Base-by-base conservation (phyloP, 225 moss, liverwort and hornwort genomes). In the Pseudoscleropodium purum region DNA sequence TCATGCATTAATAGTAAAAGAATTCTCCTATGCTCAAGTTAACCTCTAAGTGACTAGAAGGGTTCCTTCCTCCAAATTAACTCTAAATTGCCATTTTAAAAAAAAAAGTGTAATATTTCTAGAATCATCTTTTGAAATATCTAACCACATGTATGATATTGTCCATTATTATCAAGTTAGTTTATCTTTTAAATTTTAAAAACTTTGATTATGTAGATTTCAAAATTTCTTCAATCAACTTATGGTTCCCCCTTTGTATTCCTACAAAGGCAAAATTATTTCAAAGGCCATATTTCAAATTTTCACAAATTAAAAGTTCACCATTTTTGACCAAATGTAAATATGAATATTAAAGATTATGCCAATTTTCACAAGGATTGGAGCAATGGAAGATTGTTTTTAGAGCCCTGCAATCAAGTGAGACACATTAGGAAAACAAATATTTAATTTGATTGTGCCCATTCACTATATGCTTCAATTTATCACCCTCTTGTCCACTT, bases 1-100 rank as follows among this genome's bases (percentile, higher is more conserved):
- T n/a, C n/a, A n/a, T n/a, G n/a, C n/a, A n/a, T n/a, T n/a, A n/a
- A n/a, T n/a, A n/a, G n/a, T n/a, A n/a, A n/a, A n/a, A n/a, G n/a
- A n/a, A n/a, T n/a, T n/a, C n/a, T n/a, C 0, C 3, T 45, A 74
- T 27, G 2, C 1, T 45, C 6, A 29, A 43, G 3, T 29, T 5
- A 73, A 9, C 6, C 1, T 2, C 6, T 43, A 6, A 43, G 43
- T 43, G 43, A 1, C 5, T 1, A 16, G 9, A 17, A 5, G 9
- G 2, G 5, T 16, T 43, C 15, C 0, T 70, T 14, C 14, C 1
- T 27, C 16, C 16, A 73, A 43, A 43, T 73, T 8, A 27, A 6
- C 3, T 10, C 29, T 5, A 73, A 43, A 73, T 43, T 73, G 5
- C 10, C 6, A 17, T 73, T 73, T 29, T 9, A 9, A 73, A 73